Conservation (phyloP, 305 asterid genomes). For the Vinca major region DNA sequence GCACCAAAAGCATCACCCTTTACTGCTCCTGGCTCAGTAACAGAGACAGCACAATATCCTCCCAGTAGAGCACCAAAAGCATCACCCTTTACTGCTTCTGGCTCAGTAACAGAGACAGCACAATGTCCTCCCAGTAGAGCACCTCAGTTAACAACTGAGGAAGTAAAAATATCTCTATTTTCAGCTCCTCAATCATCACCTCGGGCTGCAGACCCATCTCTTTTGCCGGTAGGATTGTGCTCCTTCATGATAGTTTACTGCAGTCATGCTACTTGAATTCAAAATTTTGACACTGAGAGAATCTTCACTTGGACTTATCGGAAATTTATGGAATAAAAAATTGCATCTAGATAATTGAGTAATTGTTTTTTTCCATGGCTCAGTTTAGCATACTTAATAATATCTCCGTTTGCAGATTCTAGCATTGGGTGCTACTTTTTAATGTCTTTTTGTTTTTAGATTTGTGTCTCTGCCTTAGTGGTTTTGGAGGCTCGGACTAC, state of each 20-base stretch:
- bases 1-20: no score
- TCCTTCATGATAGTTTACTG: background rate
- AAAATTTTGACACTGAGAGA: background rate
- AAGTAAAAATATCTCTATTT: conserved; percentile 8
- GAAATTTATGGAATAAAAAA: background rate
- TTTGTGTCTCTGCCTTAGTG: background rate
- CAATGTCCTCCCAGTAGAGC: background rate
- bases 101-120: background rate
- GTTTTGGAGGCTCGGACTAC: background rate
- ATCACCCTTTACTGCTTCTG: background rate
- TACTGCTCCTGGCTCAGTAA: no score
- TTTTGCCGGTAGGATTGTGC: conserved; percentile 2
- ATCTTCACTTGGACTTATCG: background rate
- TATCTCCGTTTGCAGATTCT: background rate
- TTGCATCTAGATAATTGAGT: background rate
- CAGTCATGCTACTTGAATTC: background rate
- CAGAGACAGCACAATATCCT: no score
- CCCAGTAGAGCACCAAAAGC: no score
- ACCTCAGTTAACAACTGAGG: conserved; percentile 13
- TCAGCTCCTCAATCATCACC: conserved; percentile 17
- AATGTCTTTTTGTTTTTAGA: background rate
- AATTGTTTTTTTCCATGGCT: background rate
- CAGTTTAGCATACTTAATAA: background rate
- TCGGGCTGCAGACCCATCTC: conserved; percentile 12
- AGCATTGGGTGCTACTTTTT: background rate